phyloP scores from a whole-genome alignment of 2,329 filamentous ascomycete species.

The Gliomastix tumulicola region DNA sequence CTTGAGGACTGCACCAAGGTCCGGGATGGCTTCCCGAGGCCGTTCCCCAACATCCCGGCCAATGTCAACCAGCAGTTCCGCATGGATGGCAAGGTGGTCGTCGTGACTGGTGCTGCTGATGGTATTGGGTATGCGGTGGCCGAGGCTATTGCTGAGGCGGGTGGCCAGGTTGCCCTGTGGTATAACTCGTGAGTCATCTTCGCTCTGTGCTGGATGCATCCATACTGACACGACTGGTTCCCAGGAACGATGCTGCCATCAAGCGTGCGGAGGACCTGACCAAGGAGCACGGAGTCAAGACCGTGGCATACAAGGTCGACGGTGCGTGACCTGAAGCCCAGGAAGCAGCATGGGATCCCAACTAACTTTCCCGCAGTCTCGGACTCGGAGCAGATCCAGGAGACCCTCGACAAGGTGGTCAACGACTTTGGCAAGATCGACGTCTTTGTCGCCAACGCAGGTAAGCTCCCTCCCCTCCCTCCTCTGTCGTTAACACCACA shows the following conservation, averaged over 20 bases:
- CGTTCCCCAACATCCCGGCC: slow-evolving; percentile 24
- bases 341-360: not conserved
- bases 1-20: slow-evolving; percentile 16
- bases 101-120: slow-evolving; percentile 36
- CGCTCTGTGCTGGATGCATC: not conserved
- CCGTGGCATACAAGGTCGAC: slow-evolving; percentile 34
- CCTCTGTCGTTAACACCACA: too few species aligned
- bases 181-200: slow-evolving; percentile 18
- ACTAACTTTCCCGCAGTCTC: slow-evolving; percentile 24
- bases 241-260: slow-evolving; percentile 22
- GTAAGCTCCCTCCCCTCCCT: slow-evolving; percentile 10
- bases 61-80: slow-evolving; percentile 38
- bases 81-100: slow-evolving; percentile 30
- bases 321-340: slow-evolving; percentile 15
- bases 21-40: slow-evolving; percentile 19
- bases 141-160: slow-evolving; percentile 37
- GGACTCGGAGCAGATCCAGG: slow-evolving; percentile 23
- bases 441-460: slow-evolving; percentile 34
- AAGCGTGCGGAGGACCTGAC: slow-evolving; percentile 23
- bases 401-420: slow-evolving; percentile 22
- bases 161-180: slow-evolving; percentile 27
- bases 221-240: not conserved
- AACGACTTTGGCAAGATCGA: slow-evolving; percentile 33
- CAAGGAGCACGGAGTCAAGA: slow-evolving; percentile 23
- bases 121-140: slow-evolving; percentile 36